Evolutionary conservation across 1,284 basidiomycete genomes (phyloP).

Genomic region (Apiotrichum gracile): DNA sequence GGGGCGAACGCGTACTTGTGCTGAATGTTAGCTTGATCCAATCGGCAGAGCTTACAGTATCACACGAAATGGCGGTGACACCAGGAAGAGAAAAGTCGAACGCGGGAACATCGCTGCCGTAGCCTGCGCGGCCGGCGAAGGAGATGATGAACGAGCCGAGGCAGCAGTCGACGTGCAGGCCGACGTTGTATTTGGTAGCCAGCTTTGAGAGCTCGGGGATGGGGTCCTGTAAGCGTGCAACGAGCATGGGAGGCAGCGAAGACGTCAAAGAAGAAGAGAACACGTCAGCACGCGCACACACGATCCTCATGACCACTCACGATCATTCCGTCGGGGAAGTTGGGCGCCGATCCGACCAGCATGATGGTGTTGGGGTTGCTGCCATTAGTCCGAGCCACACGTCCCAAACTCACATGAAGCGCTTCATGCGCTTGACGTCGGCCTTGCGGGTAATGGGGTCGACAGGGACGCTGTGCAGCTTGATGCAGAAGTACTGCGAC

Average conservation of each 20-base stretch:
- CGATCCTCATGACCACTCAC: too few relatives aligned
- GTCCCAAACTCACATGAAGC: slow-evolving; percentile 66
- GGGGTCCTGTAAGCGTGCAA: slow-evolving; percentile 57
- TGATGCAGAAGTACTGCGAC: slow-evolving; percentile 83
- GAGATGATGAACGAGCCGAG: slow-evolving; percentile 87
- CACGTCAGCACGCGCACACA: too few relatives aligned
- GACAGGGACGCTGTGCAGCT: slow-evolving; percentile 83
- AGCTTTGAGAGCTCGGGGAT: slow-evolving; percentile 73
- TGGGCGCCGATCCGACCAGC: slow-evolving; percentile 84
- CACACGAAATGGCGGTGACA: slow-evolving; percentile 84
- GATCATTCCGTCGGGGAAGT: slow-evolving; percentile 80
- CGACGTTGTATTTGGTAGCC: slow-evolving; percentile 69
- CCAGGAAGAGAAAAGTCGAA: slow-evolving; percentile 89
- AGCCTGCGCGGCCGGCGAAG: slow-evolving; percentile 62
- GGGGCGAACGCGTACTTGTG: slow-evolving; percentile 48
- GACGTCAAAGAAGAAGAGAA: too few relatives aligned
- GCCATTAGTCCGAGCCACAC: neutral
- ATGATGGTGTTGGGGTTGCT: slow-evolving; percentile 51
- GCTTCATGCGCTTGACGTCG: slow-evolving; percentile 65
- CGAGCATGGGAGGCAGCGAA: slow-evolving; percentile 9
- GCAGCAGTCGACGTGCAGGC: slow-evolving; percentile 90
- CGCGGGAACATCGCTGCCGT: slow-evolving; percentile 31
- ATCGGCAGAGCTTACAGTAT: slow-evolving; percentile 57
- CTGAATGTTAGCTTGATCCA: slow-evolving; percentile 7
- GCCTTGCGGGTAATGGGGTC: slow-evolving; percentile 74